These are phyloP conservation scores for Colletotrichum sp. DNA, from an alignment of 2,329 filamentous ascomycete species.

Conservation along the genomic window DNA sequence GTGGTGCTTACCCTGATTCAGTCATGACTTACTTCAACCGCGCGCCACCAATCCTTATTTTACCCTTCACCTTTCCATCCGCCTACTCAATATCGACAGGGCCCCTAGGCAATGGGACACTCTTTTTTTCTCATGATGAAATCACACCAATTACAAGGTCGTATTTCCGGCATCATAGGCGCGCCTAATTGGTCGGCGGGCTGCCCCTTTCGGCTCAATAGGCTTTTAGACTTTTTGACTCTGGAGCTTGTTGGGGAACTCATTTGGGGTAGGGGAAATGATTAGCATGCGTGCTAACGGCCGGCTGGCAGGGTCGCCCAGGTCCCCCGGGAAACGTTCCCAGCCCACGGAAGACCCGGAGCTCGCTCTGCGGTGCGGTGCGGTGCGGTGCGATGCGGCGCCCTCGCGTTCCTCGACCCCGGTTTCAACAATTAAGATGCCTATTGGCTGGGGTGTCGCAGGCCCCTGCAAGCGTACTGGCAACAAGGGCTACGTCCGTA, in stretches of 20 bases:
- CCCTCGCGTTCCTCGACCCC: background rate
- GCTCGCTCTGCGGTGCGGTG: background rate
- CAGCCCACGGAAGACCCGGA: background rate
- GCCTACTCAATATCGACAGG: background rate
- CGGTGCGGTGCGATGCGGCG: background rate
- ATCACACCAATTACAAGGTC: conserved; percentile 1
- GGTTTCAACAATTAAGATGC: background rate
- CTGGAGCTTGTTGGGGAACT: background rate
- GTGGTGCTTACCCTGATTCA: background rate
- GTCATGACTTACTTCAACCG: background rate
- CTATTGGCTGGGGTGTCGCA: background rate
- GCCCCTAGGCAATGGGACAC: background rate
- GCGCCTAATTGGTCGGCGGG: background rate
- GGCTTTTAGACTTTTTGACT: background rate
- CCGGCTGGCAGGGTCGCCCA: background rate
- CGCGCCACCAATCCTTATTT: background rate
- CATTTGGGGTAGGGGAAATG: background rate
- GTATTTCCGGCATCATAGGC: background rate
- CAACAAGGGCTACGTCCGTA: background rate
- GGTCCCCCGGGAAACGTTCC: background rate
- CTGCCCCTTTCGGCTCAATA: background rate
- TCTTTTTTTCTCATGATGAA: background rate
- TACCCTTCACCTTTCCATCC: background rate
- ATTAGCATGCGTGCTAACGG: background rate
- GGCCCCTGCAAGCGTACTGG: background rate